Conservation (phyloP, 257 asterid genomes). For the Lycium barbarum region DNA sequence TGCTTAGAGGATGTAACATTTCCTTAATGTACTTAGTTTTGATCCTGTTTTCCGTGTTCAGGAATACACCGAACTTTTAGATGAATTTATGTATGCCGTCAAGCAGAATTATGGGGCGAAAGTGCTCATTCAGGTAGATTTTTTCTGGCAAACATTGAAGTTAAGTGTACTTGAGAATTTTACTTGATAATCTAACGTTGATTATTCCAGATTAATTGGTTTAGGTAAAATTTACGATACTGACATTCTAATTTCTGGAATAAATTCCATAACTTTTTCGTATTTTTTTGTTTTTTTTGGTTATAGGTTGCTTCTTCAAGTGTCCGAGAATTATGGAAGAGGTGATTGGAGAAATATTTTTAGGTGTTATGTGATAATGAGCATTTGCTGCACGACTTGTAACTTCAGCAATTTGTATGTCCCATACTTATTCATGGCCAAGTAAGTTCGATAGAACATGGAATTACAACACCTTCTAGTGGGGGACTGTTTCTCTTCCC, state of each 20-base stretch:
- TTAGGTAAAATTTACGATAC: too few relatives aligned
- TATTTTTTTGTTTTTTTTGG: neutral
- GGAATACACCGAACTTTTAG: constrained; percentile 80
- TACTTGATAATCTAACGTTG: constrained; percentile 7
- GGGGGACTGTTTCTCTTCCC: too few relatives aligned
- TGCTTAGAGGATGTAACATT: constrained; percentile 1
- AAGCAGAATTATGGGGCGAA: constrained; percentile 85
- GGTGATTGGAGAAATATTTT: neutral
- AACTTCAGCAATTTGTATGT: neutral
- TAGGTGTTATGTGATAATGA: too few relatives aligned
- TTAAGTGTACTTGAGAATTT: neutral
- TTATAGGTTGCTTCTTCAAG: neutral
- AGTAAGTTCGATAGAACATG: too few relatives aligned
- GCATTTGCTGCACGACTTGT: too few relatives aligned
- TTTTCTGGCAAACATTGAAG: neutral
- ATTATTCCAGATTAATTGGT: too few relatives aligned
- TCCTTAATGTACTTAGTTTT: constrained; percentile 24
- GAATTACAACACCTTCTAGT: too few relatives aligned
- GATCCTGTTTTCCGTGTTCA: constrained; percentile 35
- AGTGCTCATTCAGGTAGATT: constrained; percentile 45
- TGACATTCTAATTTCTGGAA: too few relatives aligned
- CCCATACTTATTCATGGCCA: too few relatives aligned
- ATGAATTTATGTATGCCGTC: constrained; percentile 82
- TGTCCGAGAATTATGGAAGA: neutral
- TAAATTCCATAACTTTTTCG: too few relatives aligned